Conservation (phyloP, 805 yeast genomes). For the Candida taoyuanica region DNA sequence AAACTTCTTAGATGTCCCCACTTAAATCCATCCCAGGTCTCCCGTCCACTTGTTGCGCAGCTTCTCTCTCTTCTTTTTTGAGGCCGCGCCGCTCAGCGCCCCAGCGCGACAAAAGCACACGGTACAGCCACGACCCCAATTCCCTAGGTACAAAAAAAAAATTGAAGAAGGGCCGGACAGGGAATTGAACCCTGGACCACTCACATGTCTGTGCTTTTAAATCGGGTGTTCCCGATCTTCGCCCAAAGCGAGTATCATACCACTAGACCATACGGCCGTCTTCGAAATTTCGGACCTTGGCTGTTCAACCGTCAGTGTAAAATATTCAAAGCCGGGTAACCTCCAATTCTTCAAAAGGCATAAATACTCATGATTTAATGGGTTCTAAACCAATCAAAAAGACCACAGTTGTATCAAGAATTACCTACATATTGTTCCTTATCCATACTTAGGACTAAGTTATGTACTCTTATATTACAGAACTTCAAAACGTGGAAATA, state of each 20-base stretch:
- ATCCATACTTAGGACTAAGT: no score
- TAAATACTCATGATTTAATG: no score
- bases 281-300: neutral
- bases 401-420: no score
- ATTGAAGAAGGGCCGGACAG: constrained; percentile 25
- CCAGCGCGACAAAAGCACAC: neutral
- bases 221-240: constrained; percentile 15
- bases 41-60: no score
- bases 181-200: constrained; percentile 30
- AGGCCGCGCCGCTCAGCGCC: neutral
- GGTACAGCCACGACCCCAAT: constrained; percentile 4
- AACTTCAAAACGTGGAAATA: no score
- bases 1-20: no score
- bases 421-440: no score
- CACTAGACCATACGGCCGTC: constrained; percentile 29
- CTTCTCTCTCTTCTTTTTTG: constrained; percentile 1
- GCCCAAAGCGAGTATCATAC: constrained; percentile 31
- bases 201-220: constrained; percentile 20
- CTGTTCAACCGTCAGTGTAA: neutral
- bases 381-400: no score
- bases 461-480: no score
- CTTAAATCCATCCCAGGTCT: no score
- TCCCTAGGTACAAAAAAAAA: neutral
- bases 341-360: no score
- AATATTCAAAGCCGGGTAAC: neutral